These are phyloP conservation scores for Vaccinium myrtillus DNA, from an alignment of 148 eudicot genomes.

Conservation along the genomic window DNA sequence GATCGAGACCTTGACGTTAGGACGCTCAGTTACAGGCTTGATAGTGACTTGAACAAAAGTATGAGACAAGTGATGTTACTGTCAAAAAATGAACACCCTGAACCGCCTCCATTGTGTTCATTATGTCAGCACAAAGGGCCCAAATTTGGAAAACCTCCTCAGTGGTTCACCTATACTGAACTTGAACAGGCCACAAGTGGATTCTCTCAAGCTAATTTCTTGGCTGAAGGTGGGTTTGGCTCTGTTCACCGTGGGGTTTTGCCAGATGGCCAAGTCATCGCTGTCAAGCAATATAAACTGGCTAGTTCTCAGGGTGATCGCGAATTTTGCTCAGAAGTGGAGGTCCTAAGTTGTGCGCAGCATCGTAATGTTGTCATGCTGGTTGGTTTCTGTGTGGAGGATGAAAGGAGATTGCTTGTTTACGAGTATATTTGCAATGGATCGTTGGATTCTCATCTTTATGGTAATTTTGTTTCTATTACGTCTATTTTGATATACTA, in stretches of 20 bases:
- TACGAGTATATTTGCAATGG: constrained; percentile 86
- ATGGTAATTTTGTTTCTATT: constrained; percentile 44
- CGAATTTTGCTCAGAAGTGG: constrained; percentile 88
- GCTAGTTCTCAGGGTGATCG: constrained; percentile 86
- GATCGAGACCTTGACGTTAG: constrained; percentile 24
- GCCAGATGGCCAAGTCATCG: constrained; percentile 67
- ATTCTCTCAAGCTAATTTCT: constrained; percentile 60
- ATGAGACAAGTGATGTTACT: constrained; percentile 53
- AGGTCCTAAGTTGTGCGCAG: constrained; percentile 87
- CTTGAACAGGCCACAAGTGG: constrained; percentile 69
- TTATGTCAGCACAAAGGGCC: constrained; percentile 75
- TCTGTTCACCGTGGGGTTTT: constrained; percentile 78
- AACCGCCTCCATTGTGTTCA: constrained; percentile 78
- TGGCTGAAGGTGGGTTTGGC: constrained; percentile 92
- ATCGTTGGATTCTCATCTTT: constrained; percentile 81
- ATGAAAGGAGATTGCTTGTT: constrained; percentile 63
- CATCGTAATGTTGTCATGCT: constrained; percentile 90
- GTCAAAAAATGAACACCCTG: constrained; percentile 45
- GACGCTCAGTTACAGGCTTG: constrained; percentile 27
- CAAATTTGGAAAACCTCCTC: constrained; percentile 68
- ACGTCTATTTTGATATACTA: background rate
- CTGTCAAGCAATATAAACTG: constrained; percentile 77
- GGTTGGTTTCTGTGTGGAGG: constrained; percentile 81
- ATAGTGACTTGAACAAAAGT: constrained; percentile 25
- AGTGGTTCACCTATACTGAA: constrained; percentile 61